Percentiles rank a stretch among this genome's conserved stretches.
These are phyloP conservation scores for Baorangia bicolor DNA, from an alignment of 768 basidiomycete genomes.

Conservation along the genomic window DNA sequence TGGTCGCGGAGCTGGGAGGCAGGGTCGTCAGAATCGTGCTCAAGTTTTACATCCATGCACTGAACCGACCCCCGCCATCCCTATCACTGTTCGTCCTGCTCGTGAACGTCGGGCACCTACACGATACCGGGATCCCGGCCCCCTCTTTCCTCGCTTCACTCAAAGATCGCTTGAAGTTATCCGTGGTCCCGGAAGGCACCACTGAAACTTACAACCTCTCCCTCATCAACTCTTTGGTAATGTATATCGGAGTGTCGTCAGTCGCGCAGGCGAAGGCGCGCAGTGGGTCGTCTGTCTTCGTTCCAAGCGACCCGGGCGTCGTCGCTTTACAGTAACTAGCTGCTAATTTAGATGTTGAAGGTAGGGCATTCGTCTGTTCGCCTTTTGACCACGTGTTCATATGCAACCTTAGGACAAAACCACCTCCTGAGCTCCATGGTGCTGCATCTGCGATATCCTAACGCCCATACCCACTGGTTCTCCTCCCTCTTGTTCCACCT, in stretches of 20 bases:
- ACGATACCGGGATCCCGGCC: constrained; percentile 20
- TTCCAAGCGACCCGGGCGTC: constrained; percentile 80
- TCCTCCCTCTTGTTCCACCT: constrained; percentile 85
- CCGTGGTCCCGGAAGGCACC: constrained; percentile 44
- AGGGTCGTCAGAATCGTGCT: background rate
- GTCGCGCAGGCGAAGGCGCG: constrained; percentile 86
- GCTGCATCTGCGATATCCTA: constrained; percentile 94
- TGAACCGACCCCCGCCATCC: background rate
- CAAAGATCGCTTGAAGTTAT: constrained; percentile 68
- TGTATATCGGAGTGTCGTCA: constrained; percentile 94
- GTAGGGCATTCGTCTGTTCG: constrained; percentile 41
- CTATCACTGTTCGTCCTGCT: background rate
- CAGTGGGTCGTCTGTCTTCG: constrained; percentile 80
- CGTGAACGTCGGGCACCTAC: background rate
- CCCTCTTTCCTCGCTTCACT: constrained; percentile 73
- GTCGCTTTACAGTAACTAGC: constrained; percentile 81
- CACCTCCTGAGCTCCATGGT: constrained; percentile 91
- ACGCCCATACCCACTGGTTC: constrained; percentile 99
- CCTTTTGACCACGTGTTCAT: background rate
- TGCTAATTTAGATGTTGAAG: constrained; percentile 85
- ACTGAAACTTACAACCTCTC: constrained; percentile 80
- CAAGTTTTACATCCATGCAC: background rate
- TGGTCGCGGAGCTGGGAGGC: background rate
- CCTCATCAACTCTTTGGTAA: constrained; percentile 89
- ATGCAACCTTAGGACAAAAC: constrained; percentile 73